Evolutionary conservation across 495 filamentous ascomycete species (phyloP).

Genomic region (Penicillium silybi): DNA sequence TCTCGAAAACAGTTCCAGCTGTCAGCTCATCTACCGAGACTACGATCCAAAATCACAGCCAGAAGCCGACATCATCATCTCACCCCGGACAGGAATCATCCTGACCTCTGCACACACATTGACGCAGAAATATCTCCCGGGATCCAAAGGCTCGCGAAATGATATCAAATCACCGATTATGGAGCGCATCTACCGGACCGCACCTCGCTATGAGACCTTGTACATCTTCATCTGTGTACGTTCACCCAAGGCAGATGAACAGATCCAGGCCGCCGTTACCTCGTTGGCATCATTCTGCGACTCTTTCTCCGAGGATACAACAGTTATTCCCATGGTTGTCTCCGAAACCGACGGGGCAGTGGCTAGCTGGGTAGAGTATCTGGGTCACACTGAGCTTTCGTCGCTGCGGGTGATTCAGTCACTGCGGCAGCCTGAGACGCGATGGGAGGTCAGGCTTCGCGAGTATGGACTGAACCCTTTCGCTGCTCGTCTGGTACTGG

Average conservation of each 20-base stretch:
- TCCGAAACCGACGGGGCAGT: neutral
- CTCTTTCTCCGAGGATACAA: neutral
- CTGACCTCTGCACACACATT: constrained; percentile 69
- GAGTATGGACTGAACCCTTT: neutral
- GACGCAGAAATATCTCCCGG: constrained; percentile 67
- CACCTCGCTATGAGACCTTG: constrained; percentile 63
- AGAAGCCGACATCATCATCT: constrained; percentile 76
- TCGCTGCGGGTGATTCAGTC: neutral
- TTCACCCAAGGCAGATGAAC: constrained; percentile 41
- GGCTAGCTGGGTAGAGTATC: neutral
- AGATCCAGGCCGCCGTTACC: neutral
- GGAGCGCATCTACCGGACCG: constrained; percentile 52
- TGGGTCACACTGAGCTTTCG: neutral
- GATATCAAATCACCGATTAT: constrained; percentile 45
- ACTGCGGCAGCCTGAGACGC: neutral
- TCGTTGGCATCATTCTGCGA: neutral
- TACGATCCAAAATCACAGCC: constrained; percentile 1
- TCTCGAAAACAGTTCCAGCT: constrained; percentile 19
- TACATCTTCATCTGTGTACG: constrained; percentile 55
- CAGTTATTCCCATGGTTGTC: neutral
- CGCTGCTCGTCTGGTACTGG: neutral
- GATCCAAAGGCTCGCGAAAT: constrained; percentile 30
- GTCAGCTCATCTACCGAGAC: constrained; percentile 28
- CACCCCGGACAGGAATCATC: constrained; percentile 65
- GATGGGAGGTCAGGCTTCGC: neutral